Evolutionary conservation across 2,329 filamentous ascomycete genomes (phyloP).

Genomic region (Xylaria sp.): DNA sequence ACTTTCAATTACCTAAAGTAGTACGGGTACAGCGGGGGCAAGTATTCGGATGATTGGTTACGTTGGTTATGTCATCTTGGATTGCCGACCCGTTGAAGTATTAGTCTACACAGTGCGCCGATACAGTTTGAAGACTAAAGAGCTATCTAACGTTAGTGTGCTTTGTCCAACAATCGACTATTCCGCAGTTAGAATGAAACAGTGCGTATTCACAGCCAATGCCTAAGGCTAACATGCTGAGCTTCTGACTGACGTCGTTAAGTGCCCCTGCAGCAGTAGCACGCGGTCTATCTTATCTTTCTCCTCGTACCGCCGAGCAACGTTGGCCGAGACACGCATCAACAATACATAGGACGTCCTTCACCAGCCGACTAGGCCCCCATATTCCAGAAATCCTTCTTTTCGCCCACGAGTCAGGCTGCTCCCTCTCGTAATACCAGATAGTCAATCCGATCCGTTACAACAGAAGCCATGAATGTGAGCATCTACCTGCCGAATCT

Average conservation of each 20-base stretch:
- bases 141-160: too few relatives aligned
- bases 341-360: neutral
- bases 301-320: constrained; percentile 18
- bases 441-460: neutral
- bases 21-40: neutral
- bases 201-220: too few relatives aligned
- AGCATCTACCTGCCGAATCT: neutral
- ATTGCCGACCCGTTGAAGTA: neutral
- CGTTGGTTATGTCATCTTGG: constrained; percentile 16
- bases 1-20: too few relatives aligned
- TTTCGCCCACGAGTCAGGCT: neutral
- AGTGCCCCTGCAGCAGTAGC: neutral
- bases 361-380: constrained; percentile 10
- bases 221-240: too few relatives aligned
- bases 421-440: neutral
- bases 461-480: constrained; percentile 33
- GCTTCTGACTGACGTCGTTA: constrained; percentile 12
- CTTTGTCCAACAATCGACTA: too few relatives aligned
- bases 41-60: constrained; percentile 2
- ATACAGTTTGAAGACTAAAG: too few relatives aligned
- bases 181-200: too few relatives aligned
- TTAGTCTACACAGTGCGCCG: neutral
- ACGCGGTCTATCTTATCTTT: constrained; percentile 18
- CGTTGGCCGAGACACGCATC: constrained; percentile 8
- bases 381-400: constrained; percentile 4